phyloP scores from a whole-genome alignment of 441 rosid species.

The Adansonia madagascariensis region DNA sequence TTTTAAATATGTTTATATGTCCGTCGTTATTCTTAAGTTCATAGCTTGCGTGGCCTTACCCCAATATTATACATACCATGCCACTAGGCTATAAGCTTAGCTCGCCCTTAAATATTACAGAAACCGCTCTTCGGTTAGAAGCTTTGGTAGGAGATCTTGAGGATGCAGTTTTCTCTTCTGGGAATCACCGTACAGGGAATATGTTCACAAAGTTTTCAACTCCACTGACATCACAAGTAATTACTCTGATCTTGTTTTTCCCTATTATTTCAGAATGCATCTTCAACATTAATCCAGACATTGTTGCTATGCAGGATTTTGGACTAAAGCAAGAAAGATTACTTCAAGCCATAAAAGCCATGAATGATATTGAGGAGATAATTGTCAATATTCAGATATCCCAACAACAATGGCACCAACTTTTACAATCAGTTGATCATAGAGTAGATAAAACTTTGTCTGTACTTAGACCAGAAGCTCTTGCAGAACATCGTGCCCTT shows the following conservation, averaged over 20 bases:
- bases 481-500: conserved; percentile 76
- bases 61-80: neutral
- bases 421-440: conserved; percentile 63
- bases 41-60: conserved; percentile 4
- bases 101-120: conserved; percentile 42
- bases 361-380: conserved; percentile 57
- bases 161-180: conserved; percentile 60
- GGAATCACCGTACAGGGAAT: conserved; percentile 38
- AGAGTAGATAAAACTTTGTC: conserved; percentile 71
- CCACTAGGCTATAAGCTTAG: conserved; percentile 21
- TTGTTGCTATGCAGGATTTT: conserved; percentile 52
- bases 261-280: conserved; percentile 22
- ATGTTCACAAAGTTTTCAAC: conserved; percentile 45
- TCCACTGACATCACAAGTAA: conserved; percentile 38
- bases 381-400: conserved; percentile 46
- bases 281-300: conserved; percentile 13
- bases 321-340: conserved; percentile 55
- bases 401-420: conserved; percentile 61
- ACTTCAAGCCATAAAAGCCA: conserved; percentile 49
- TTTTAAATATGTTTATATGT: neutral
- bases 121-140: conserved; percentile 66
- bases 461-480: conserved; percentile 58
- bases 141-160: conserved; percentile 86
- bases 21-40: neutral
- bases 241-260: conserved; percentile 21